phyloP scores from a whole-genome alignment of 345 rosid species.

The Anastatica hierochuntica region DNA sequence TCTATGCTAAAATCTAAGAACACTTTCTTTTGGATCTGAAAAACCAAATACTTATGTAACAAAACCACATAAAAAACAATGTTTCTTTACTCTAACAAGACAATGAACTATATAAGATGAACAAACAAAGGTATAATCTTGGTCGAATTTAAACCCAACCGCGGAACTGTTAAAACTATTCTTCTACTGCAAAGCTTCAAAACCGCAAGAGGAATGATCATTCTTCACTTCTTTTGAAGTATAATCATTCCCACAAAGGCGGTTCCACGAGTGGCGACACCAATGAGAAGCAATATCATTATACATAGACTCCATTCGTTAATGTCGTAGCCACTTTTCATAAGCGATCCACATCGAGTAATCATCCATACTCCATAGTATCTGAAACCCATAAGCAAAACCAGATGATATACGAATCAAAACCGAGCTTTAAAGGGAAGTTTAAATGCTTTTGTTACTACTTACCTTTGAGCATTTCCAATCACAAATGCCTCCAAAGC shows the following conservation, averaged over 20 bases:
- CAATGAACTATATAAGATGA: no score
- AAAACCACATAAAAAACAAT: not conserved
- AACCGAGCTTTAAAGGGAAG: slow-evolving; percentile 4
- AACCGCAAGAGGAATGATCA: not conserved
- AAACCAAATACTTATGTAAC: no score
- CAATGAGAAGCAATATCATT: slow-evolving; percentile 42
- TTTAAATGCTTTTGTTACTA: not conserved
- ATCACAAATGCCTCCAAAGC: slow-evolving; percentile 77
- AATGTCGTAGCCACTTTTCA: slow-evolving; percentile 49
- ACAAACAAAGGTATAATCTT: no score
- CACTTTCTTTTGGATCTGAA: no score
- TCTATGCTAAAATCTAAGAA: no score
- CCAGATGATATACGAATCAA: not conserved
- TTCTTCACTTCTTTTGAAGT: slow-evolving; percentile 50
- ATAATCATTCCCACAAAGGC: slow-evolving; percentile 60
- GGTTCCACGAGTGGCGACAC: slow-evolving; percentile 35
- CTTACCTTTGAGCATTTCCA: slow-evolving; percentile 78
- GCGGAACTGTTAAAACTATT: no score
- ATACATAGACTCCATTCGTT: slow-evolving; percentile 50
- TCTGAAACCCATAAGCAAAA: slow-evolving; percentile 32
- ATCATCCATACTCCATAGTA: slow-evolving; percentile 87
- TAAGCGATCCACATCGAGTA: slow-evolving; percentile 61
- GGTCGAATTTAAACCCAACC: no score
- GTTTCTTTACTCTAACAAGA: no score
- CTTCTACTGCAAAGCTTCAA: no score